Base-by-base conservation (phyloP, 2,329 filamentous ascomycete genomes). In the Aspergillus awamori region DNA sequence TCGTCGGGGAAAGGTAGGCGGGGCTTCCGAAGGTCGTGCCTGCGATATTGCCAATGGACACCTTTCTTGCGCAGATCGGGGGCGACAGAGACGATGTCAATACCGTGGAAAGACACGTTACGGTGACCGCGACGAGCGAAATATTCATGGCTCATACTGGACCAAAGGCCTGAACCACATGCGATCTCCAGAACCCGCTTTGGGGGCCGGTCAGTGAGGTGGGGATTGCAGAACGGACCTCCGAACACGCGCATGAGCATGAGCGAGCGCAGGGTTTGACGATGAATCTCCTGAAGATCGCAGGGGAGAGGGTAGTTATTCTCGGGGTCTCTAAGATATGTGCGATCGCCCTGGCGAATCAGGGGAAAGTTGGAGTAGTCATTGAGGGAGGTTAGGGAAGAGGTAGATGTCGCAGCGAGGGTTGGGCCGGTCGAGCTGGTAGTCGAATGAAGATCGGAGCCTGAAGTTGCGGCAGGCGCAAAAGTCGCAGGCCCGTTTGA, bases 121-220 rank as follows among this genome's bases (percentile, higher is more conserved):
- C 83, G 79, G 71, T 90, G 84, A 13, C 92, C 92, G 58, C 85
- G 82, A 53, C 86, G 83, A 59, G 85, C 83, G 72, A 93, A 92
- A 76, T 91, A 90, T 38, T 91, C 87, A 75, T 96, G 90, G 74
- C 92, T 96, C 81, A 92, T 88, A 33, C 91, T 89, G 68, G 91
- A 93, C 93, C 93, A 97, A 73, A 96, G 91, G 24, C 87, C 94
- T 20, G 90, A 90, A 17, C 93, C 93, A 75, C 94, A 98, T 30
- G 89, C 93, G 36, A 97, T 79, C 72, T 98, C 94, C 24, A 98
- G 83, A 28, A 98, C 89, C 65, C 87, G 88, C 69, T 84, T 84
- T 0, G 93, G 93, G 20, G 91, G 88, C 51, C 86, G 86, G 64
- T 86, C 83, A 47, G 83, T 79, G 57, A 92, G 83, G 30, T 82